A percentile compares a stretch with the other conserved stretches of the same genome.
phyloP scores from a whole-genome alignment of 2,329 filamentous ascomycete species.

The Colletotrichum orbiculare region DNA sequence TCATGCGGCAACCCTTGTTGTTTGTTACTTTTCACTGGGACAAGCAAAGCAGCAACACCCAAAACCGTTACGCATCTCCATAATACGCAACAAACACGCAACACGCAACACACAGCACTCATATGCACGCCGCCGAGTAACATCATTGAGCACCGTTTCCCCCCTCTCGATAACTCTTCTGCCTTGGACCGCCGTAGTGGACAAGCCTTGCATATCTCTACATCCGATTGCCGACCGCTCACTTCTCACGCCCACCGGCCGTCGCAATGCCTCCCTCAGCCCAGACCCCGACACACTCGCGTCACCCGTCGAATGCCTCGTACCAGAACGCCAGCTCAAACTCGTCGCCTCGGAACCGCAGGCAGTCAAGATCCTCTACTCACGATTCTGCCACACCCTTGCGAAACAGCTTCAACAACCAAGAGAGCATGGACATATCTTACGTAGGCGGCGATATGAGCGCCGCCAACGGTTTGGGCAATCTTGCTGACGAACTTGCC shows the following conservation, averaged over 20 bases:
- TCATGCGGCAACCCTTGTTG: slow-evolving; percentile 38
- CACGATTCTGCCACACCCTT: slow-evolving; percentile 62
- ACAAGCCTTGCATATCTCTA: not conserved
- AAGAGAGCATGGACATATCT: slow-evolving; percentile 59
- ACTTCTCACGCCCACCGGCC: slow-evolving; percentile 1
- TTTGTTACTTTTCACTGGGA: slow-evolving; percentile 34
- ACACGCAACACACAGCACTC: not conserved
- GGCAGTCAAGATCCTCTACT: slow-evolving; percentile 62
- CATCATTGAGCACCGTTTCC: slow-evolving; percentile 14
- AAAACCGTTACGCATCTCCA: no score
- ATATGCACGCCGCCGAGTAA: slow-evolving; percentile 15
- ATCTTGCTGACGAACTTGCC: slow-evolving; percentile 83
- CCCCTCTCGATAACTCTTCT: not conserved
- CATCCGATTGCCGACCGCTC: slow-evolving; percentile 2
- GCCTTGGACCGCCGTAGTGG: slow-evolving; percentile 8
- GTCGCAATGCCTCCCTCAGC: slow-evolving; percentile 59
- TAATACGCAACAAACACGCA: no score
- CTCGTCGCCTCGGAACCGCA: slow-evolving; percentile 58
- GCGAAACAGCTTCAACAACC: slow-evolving; percentile 60
- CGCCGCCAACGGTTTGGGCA: slow-evolving; percentile 72
- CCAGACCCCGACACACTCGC: slow-evolving; percentile 68
- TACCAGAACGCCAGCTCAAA: slow-evolving; percentile 51
- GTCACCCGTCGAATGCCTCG: slow-evolving; percentile 62
- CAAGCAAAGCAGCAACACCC: slow-evolving; percentile 32
- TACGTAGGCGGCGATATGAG: slow-evolving; percentile 56